phyloP scores from a whole-genome alignment of 225 moss, liverwort and hornwort species.

The Ulota crispa region DNA sequence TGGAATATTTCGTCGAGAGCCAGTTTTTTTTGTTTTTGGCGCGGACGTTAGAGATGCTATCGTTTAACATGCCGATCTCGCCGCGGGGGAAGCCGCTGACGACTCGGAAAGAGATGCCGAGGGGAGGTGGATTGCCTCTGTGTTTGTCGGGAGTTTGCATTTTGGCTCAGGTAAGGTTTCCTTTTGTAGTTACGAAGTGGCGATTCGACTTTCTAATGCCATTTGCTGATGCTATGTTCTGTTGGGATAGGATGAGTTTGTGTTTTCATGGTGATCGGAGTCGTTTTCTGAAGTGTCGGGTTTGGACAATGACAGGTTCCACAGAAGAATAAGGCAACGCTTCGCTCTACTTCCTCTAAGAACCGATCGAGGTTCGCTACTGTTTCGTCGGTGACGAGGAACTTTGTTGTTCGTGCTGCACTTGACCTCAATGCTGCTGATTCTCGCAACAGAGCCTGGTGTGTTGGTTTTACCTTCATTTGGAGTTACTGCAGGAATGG shows the following conservation, averaged over 20 bases:
- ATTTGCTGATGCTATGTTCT: neutral
- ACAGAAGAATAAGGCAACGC: slow-evolving; percentile 28
- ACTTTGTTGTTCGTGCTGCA: slow-evolving; percentile 20
- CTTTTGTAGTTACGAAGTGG: neutral
- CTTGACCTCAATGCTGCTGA: slow-evolving; percentile 33
- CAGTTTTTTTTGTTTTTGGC: neutral
- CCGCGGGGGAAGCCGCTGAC: slow-evolving; percentile 36
- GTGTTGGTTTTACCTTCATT: neutral
- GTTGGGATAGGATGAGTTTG: neutral
- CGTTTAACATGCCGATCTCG: slow-evolving; percentile 35
- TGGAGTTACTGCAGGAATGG: neutral
- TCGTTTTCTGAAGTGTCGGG: neutral
- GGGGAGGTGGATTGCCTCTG: slow-evolving; percentile 50
- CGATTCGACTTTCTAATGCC: neutral
- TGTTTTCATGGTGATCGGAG: neutral
- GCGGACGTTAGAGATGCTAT: slow-evolving; percentile 30
- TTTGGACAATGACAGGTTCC: slow-evolving; percentile 36
- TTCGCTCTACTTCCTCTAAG: slow-evolving; percentile 29
- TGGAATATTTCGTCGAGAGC: neutral
- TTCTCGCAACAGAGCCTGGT: slow-evolving; percentile 33
- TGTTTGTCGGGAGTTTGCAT: slow-evolving; percentile 53
- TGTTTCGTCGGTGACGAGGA: slow-evolving; percentile 25
- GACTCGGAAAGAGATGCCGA: slow-evolving; percentile 37
- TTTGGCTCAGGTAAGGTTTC: slow-evolving; percentile 47
- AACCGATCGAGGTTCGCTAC: slow-evolving; percentile 26